phyloP scores from a whole-genome alignment of 805 yeast species.

The Alloascoidea hylecoeti region DNA sequence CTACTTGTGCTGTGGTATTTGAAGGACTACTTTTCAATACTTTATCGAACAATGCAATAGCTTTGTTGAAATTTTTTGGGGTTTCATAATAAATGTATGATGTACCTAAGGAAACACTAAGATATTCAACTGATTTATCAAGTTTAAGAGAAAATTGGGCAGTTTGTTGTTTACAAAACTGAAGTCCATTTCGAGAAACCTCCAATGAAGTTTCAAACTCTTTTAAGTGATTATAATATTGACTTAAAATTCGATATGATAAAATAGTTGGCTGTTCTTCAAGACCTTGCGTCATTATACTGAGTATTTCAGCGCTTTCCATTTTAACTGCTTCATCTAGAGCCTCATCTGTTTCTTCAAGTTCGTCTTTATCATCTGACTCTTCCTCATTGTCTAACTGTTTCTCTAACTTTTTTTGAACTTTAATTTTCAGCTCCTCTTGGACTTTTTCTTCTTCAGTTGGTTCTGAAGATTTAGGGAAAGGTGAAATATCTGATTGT shows the following conservation, averaged over 20 bases:
- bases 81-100: constrained; percentile 78
- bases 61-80: constrained; percentile 73
- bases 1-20: constrained; percentile 54
- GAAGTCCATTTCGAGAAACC: constrained; percentile 45
- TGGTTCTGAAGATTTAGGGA: constrained; percentile 17
- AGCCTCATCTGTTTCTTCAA: constrained; percentile 6
- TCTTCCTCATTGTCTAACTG: constrained; percentile 4
- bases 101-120: constrained; percentile 55
- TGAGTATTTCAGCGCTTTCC: constrained; percentile 33
- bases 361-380: constrained; percentile 7
- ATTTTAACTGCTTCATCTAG: constrained; percentile 10
- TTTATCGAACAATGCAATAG: constrained; percentile 54
- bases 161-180: constrained; percentile 28
- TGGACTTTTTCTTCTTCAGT: constrained; percentile 9
- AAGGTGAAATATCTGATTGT: constrained; percentile 56
- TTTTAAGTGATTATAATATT: constrained; percentile 40
- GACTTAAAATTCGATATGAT: constrained; percentile 51
- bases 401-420: neutral
- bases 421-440: constrained; percentile 10
- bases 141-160: constrained; percentile 18
- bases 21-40: constrained; percentile 32
- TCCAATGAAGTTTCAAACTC: constrained; percentile 53
- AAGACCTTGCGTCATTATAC: constrained; percentile 36
- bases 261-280: constrained; percentile 30
- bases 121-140: constrained; percentile 17